A percentile compares a stretch with the other conserved stretches of the same genome.
Evolutionary conservation across 2,329 filamentous ascomycete species (phyloP).

Genomic region (Ceratocystis cubensis): DNA sequence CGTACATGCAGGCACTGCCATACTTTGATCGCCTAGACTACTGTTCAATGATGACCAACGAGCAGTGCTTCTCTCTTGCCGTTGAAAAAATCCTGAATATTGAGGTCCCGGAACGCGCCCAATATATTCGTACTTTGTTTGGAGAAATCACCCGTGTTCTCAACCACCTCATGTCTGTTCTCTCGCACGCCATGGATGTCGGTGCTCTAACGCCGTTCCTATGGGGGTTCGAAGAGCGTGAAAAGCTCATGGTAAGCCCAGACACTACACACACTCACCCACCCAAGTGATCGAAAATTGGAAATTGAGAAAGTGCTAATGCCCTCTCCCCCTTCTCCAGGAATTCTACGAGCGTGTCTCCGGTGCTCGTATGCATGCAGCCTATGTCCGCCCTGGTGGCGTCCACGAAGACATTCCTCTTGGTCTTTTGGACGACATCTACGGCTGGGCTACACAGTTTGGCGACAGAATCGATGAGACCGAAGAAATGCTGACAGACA

Average conservation of each 20-base stretch:
- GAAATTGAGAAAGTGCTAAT: neutral
- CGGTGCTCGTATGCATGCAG: constrained; percentile 89
- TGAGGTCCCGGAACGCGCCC: constrained; percentile 87
- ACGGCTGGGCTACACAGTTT: constrained; percentile 99
- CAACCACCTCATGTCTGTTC: constrained; percentile 95
- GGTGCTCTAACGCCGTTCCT: constrained; percentile 95
- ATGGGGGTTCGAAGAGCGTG: constrained; percentile 99
- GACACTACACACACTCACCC: neutral
- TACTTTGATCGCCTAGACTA: constrained; percentile 99
- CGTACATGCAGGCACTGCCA: constrained; percentile 91
- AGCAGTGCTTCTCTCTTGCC: constrained; percentile 90
- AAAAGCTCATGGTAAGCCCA: constrained; percentile 87
- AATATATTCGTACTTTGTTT: constrained; percentile 94
- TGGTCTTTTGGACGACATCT: constrained; percentile 94
- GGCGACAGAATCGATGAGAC: constrained; percentile 97
- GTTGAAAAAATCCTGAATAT: constrained; percentile 97
- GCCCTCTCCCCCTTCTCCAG: constrained; percentile 35
- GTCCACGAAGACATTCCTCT: constrained; percentile 91
- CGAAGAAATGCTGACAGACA: constrained; percentile 95
- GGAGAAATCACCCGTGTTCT: constrained; percentile 86
- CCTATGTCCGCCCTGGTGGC: constrained; percentile 91
- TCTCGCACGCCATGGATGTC: constrained; percentile 98
- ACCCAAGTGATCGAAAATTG: neutral
- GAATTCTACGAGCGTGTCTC: constrained; percentile 99
- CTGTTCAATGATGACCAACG: constrained; percentile 99